Evolutionary conservation across 108 stramenopile genomes (phyloP).

Genomic region (Cyclotella baltica): DNA sequence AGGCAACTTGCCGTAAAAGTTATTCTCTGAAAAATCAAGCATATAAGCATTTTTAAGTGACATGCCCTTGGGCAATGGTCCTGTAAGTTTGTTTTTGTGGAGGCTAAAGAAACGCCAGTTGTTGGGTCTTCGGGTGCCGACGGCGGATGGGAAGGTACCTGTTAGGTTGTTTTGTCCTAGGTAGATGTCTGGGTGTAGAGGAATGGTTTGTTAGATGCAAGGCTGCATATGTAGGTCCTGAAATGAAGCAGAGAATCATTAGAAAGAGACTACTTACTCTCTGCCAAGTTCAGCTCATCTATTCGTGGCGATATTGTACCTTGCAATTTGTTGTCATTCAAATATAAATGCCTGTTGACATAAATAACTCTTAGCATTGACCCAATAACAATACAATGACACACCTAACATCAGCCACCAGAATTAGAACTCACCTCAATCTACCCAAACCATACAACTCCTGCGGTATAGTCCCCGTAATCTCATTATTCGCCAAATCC

Average conservation of each 20-base stretch:
- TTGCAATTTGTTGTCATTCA: conserved; percentile 51
- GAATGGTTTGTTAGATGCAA: neutral
- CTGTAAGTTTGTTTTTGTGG: conserved; percentile 73
- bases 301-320: conserved; percentile 49
- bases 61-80: conserved; percentile 62
- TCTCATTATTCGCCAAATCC: conserved; percentile 75
- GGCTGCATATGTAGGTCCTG: neutral
- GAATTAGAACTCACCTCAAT: conserved; percentile 50
- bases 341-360: conserved; percentile 41
- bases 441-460: conserved; percentile 48
- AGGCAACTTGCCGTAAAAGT: conserved; percentile 48
- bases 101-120: conserved; percentile 52
- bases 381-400: too few species aligned
- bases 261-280: conserved; percentile 4
- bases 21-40: conserved; percentile 50
- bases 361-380: too few species aligned
- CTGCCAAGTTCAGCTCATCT: conserved; percentile 41
- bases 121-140: conserved; percentile 46
- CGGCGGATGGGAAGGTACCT: conserved; percentile 39
- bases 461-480: conserved; percentile 70
- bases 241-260: neutral
- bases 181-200: conserved; percentile 32
- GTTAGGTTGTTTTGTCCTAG: conserved; percentile 49
- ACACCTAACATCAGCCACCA: too few species aligned
- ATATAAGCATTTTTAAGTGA: conserved; percentile 33